Base-by-base conservation (phyloP, 2,329 filamentous ascomycete species). In the Coniochaeta prunicola region DNA sequence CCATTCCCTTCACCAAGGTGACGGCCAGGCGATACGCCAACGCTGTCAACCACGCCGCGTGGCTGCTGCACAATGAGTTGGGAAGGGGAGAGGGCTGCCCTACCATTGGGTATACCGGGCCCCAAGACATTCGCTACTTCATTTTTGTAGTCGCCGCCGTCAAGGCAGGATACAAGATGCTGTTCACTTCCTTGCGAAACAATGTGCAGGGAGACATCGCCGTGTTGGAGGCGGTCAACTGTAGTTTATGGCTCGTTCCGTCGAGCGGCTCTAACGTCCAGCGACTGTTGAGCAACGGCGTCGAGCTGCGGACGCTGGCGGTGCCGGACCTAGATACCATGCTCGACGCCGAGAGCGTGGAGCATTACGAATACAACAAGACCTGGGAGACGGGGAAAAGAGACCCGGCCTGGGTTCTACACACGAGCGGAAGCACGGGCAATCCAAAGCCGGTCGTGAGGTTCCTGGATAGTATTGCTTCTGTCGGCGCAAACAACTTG, bases 381-480 rank as follows among this genome's bases (percentile, higher is more conserved):
- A 26, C 72, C 0, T 79, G 73, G 33, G 74, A 77, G 4, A 65
- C 78, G 57, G 75, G 71, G 0, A 64, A 72, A 58, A 74, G 71
- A 68, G 75, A 79, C 4, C 76, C 77, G 0, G 57, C 74, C 3
- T 48, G 71, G 3, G 69, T 78, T 1, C 62, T 79, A 9, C 77
- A 80, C 64, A 79, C 77, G 0, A 77, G 74, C 57, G 77, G 77
- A 6, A 77, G 72, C 45, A 79, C 77, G 0, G 77, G 77, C 0
- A 67, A 77, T 3, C 77, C 77, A 0, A 79, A 77, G 63, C 77
- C 77, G 2, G 70, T 80, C n/a, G 61, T 76, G 10, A 3, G 36
- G 36, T 38, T n/a, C 15, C 36, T 38, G 36, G 36, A 38, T 17
- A 38, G 36, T 9, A 9, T 38, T 3, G 36, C 36, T n/a, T 77